A percentile compares a stretch with the other conserved stretches of the same genome.
Conservation (phyloP, 2,329 filamentous ascomycete genomes). For the Dactylellina drechsleri region DNA sequence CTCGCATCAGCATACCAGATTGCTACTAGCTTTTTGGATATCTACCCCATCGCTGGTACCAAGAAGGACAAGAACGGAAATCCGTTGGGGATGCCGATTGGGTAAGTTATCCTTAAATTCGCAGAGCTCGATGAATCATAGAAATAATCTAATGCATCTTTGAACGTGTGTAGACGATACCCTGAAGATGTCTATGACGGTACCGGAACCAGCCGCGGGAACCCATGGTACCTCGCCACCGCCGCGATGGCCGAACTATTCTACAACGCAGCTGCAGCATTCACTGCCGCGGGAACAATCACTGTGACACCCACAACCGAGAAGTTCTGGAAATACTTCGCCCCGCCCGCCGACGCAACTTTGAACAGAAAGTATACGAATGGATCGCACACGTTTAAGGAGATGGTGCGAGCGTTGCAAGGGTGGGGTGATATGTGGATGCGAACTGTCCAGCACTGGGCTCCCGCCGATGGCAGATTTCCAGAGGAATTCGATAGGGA, state of each 20-base stretch:
- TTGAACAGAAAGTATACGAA: conserved; percentile 30
- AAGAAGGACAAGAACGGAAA: conserved; percentile 41
- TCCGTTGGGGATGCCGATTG: conserved; percentile 51
- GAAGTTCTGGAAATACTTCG: conserved; percentile 70
- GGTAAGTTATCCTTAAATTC: conserved; percentile 57
- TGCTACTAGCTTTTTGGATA: conserved; percentile 47
- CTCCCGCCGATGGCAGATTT: conserved; percentile 65
- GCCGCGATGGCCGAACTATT: conserved; percentile 82
- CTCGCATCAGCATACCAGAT: conserved; percentile 46
- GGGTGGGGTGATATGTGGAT: conserved; percentile 55
- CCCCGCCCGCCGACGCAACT: conserved; percentile 23
- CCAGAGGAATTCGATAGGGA: conserved; percentile 64
- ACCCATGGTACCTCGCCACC: conserved; percentile 83
- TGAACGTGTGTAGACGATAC: conserved; percentile 72
- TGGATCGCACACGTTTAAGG: conserved; percentile 44
- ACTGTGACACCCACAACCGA: conserved; percentile 73
- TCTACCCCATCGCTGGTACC: conserved; percentile 41
- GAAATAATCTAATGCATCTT: neutral
- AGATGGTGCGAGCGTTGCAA: conserved; percentile 44
- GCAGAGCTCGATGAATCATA: neutral
- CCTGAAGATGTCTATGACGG: conserved; percentile 78
- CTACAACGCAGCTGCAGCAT: conserved; percentile 78
- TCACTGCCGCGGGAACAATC: conserved; percentile 72
- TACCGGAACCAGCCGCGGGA: conserved; percentile 65
- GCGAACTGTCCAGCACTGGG: conserved; percentile 46